Conservation (phyloP, 2,329 filamentous ascomycete species). For the Colletotrichum truncatum region DNA sequence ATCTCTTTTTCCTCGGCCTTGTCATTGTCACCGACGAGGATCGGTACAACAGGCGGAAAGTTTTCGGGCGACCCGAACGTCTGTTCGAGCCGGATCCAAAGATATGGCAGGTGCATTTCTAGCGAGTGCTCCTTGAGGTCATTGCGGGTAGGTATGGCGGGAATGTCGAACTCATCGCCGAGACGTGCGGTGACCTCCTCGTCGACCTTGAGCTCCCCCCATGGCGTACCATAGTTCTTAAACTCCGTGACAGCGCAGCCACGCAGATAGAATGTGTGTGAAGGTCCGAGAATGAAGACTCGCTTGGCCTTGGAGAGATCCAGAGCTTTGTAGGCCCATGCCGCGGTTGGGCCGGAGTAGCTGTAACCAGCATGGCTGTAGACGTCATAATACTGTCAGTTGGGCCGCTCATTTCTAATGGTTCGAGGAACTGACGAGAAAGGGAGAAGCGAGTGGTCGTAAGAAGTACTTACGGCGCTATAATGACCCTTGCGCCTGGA, state of each 20-base stretch:
- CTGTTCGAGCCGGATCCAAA: constrained; percentile 77
- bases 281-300: constrained; percentile 92
- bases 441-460: neutral
- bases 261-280: constrained; percentile 84
- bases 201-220: constrained; percentile 77
- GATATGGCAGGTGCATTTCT: constrained; percentile 96
- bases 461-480: constrained; percentile 24
- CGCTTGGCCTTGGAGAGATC: constrained; percentile 86
- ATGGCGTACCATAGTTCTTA: constrained; percentile 75
- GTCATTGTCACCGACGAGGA: constrained; percentile 83
- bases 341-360: constrained; percentile 91
- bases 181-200: constrained; percentile 55
- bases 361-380: constrained; percentile 91
- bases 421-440: constrained; percentile 24
- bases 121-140: constrained; percentile 92
- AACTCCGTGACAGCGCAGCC: constrained; percentile 82
- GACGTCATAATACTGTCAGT: constrained; percentile 1
- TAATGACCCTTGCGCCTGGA: constrained; percentile 78
- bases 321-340: constrained; percentile 91
- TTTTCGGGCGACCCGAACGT: constrained; percentile 57
- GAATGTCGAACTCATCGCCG: constrained; percentile 51
- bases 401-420: neutral
- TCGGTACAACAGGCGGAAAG: constrained; percentile 82
- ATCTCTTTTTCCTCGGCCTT: constrained; percentile 71
- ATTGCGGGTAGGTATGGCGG: constrained; percentile 69